A percentile compares a stretch with the other conserved stretches of the same genome.
phyloP scores from a whole-genome alignment of 73 alveolate species.

The Diophrys appendiculata region DNA sequence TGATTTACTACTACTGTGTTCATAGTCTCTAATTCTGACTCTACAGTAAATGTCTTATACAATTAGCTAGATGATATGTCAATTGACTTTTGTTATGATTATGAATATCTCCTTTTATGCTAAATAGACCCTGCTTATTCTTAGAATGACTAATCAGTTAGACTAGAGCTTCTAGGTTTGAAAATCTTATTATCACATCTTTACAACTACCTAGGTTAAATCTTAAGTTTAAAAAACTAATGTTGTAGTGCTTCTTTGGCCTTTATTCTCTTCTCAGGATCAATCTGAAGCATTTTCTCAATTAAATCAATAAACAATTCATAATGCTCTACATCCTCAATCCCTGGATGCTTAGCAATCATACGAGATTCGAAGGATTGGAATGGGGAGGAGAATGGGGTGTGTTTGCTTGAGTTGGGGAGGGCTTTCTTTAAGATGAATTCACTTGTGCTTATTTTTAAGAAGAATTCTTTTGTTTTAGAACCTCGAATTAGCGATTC shows the following conservation, averaged over 20 bases:
- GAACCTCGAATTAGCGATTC: background rate
- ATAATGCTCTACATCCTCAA: background rate
- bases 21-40: background rate
- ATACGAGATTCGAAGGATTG: too few species aligned
- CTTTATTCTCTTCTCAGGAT: constrained; percentile 22
- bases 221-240: too few species aligned
- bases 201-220: too few species aligned
- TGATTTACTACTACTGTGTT: too few species aligned
- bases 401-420: too few species aligned
- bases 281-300: constrained; percentile 18
- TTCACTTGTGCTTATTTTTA: background rate
- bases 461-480: background rate
- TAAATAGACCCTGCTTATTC: background rate
- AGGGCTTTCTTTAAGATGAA: background rate
- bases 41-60: background rate
- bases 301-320: constrained; percentile 12
- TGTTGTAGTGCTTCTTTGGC: constrained; percentile 31
- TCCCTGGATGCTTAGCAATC: too few species aligned
- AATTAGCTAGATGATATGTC: background rate
- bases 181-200: background rate
- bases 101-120: too few species aligned
- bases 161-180: background rate
- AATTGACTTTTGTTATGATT: background rate
- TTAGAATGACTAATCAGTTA: background rate
- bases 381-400: too few species aligned